These are phyloP conservation scores for Cynara cardunculus DNA, from an alignment of 129 eudicot genomes.

Conservation along the genomic window DNA sequence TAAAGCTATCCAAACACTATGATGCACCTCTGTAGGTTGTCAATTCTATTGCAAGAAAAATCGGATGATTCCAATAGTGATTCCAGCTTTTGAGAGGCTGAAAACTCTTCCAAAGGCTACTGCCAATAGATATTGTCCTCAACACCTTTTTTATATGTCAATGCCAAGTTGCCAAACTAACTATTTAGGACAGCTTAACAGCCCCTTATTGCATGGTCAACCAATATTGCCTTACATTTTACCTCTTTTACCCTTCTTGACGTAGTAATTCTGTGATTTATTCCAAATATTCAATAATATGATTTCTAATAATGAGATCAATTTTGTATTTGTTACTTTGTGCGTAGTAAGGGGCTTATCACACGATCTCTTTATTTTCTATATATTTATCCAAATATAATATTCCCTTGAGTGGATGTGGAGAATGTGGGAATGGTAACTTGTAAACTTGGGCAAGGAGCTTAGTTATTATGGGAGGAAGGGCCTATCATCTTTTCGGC, in stretches of 20 bases:
- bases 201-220: background rate
- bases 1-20: background rate
- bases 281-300: too few relatives aligned
- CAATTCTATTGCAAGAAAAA: background rate
- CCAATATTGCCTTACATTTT: background rate
- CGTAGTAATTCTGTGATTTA: background rate
- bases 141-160: background rate
- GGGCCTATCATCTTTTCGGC: too few relatives aligned
- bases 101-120: background rate
- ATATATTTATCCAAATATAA: background rate
- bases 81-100: background rate
- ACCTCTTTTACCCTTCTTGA: background rate
- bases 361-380: background rate
- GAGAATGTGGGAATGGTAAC: background rate
- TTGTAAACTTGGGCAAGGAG: background rate
- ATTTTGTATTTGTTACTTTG: too few relatives aligned
- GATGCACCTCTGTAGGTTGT: background rate
- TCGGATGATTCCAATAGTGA: background rate
- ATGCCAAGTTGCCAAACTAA: background rate
- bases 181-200: background rate
- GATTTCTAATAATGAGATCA: too few relatives aligned
- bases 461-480: background rate
- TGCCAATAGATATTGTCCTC: background rate
- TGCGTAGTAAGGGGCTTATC: background rate
- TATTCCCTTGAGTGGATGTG: background rate